A percentile compares a stretch with the other conserved stretches of the same genome.
These are phyloP conservation scores for Kwoniella europaea DNA, from an alignment of 768 basidiomycete genomes.

Conservation along the genomic window DNA sequence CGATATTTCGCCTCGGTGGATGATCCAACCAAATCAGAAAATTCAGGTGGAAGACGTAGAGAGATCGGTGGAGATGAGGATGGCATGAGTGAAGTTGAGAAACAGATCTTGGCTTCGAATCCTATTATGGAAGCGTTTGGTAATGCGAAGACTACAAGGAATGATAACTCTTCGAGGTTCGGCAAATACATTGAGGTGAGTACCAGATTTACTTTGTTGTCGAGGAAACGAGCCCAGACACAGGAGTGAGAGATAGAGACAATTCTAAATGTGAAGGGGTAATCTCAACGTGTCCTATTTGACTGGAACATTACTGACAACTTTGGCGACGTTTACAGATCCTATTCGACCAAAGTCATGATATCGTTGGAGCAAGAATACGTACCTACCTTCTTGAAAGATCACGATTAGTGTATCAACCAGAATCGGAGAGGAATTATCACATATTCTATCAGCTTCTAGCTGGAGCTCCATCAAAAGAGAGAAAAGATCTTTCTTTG, in stretches of 20 bases:
- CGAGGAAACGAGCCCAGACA: not conserved
- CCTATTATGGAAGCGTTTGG: conserved; percentile 99
- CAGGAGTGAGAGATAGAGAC: not conserved
- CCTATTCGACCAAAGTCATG: conserved; percentile 91
- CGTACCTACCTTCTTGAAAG: conserved; percentile 97
- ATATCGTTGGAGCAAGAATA: conserved; percentile 98
- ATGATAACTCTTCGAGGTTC: conserved; percentile 98
- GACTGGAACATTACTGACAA: not conserved
- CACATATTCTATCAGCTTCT: conserved; percentile 99
- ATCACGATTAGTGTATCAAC: conserved; percentile 96
- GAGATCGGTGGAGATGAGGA: conserved; percentile 50
- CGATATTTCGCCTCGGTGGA: conserved; percentile 98
- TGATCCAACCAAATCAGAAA: conserved; percentile 70
- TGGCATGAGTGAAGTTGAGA: conserved; percentile 83
- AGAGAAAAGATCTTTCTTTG: conserved; percentile 90
- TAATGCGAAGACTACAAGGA: conserved; percentile 98
- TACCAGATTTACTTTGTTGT: conserved; percentile 9
- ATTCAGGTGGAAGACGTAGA: conserved; percentile 75
- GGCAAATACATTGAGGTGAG: conserved; percentile 98
- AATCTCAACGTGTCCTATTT: not conserved
- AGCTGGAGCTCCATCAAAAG: conserved; percentile 91
- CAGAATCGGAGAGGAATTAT: conserved; percentile 94
- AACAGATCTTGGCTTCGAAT: conserved; percentile 98
- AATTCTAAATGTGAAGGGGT: not conserved
- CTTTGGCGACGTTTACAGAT: conserved; percentile 65